Conservation (phyloP, 2,329 filamentous ascomycete genomes). For the Aspergillus melleus region DNA sequence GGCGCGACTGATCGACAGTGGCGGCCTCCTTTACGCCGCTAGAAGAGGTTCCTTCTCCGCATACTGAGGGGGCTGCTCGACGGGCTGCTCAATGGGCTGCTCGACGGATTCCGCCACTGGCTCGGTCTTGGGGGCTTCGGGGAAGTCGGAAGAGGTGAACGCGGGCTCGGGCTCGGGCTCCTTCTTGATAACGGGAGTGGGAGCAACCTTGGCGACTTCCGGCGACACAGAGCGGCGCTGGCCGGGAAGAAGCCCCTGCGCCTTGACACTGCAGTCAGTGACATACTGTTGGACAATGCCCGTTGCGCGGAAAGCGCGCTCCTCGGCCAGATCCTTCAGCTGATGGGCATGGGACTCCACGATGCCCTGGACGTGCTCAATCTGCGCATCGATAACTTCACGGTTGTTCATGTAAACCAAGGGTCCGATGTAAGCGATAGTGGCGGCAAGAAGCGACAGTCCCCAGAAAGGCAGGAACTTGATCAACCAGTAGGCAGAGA, state of each 20-base stretch:
- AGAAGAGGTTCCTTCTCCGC: constrained; percentile 36
- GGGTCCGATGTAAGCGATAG: constrained; percentile 59
- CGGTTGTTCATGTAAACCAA: constrained; percentile 66
- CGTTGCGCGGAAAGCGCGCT: constrained; percentile 60
- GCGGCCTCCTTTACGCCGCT: constrained; percentile 23
- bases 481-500: constrained; percentile 64
- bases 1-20: background rate
- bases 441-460: constrained; percentile 57
- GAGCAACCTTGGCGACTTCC: constrained; percentile 28
- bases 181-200: constrained; percentile 25
- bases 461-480: constrained; percentile 67
- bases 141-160: constrained; percentile 53
- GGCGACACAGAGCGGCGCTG: constrained; percentile 35
- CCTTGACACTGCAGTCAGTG: constrained; percentile 61
- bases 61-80: constrained; percentile 22
- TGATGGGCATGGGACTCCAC: constrained; percentile 60
- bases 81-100: constrained; percentile 32
- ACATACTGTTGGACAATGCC: constrained; percentile 60
- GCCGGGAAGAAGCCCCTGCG: constrained; percentile 54
- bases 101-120: constrained; percentile 31
- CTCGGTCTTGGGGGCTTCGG: constrained; percentile 46
- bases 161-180: constrained; percentile 40
- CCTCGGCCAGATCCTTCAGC: constrained; percentile 59
- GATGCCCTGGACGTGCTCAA: constrained; percentile 55
- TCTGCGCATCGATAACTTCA: constrained; percentile 62